Base-by-base conservation (phyloP, 305 asterid genomes). In the Coffea humblotiana region DNA sequence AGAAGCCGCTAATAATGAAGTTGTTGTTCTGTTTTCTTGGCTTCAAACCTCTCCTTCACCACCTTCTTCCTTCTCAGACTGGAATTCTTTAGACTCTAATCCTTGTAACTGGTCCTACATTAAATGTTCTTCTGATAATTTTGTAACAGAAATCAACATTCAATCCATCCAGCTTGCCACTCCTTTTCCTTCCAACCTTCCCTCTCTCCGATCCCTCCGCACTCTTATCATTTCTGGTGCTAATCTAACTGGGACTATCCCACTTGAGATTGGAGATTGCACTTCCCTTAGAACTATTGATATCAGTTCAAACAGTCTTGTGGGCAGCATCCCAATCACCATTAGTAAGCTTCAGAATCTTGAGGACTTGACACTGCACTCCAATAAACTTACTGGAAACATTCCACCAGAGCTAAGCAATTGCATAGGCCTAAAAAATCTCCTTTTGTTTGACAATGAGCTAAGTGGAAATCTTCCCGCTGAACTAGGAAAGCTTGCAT, bases 101-200 rank as follows among this genome's bases (percentile, higher is more conserved):
- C 97, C 97, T 25, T 94, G 98, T 81, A 82, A 88, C 35, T 94
- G 97, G 98, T 80, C 95, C 1, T 84, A 49, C 87, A 85, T 94
- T 27, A 78, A 86, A 1, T 94, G 97, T 75, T 88, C 93, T 32
- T 14, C 85, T 2, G 74, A 85, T 12, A 72, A 75, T 58, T 82
- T 71, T 27, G 98, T 94, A 35, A 85, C 88, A 0, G 82, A 84
- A 72, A 92, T 94, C 4, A 81, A 82, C 54, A 88, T 92, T n/a
- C 88, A 90, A 29, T 89, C 89, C 6, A 7, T 91, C 40, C 89
- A 81, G 58, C 79, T 94, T 14, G 86, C 88, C 14, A 81, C 87
- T 3, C 92, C 96, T 4, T 88, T 94, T 60, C 98, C 98, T 21
- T 75, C 94, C n/a, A 91, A 91, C 78, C 87, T 94, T 27, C 88